Evolutionary conservation across 2,329 filamentous ascomycete genomes (phyloP).

Genomic region (Fusarium phyllophilum): DNA sequence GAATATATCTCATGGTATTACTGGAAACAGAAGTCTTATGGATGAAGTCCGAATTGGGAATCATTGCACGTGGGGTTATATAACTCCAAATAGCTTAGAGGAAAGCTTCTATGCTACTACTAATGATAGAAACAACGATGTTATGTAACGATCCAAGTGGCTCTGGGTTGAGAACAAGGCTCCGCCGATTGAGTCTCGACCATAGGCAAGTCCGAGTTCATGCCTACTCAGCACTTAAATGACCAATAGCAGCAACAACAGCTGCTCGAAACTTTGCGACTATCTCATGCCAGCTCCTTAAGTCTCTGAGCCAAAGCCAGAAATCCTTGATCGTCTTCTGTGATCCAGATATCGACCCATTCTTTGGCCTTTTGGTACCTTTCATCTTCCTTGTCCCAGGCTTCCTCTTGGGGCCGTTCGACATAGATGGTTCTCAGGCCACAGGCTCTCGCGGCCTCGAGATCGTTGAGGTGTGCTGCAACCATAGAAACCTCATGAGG

Average conservation of each 20-base stretch:
- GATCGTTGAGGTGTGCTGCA: slow-evolving; percentile 77
- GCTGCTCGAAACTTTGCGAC: neutral
- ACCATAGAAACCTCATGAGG: slow-evolving; percentile 77
- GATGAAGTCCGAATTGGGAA: neutral
- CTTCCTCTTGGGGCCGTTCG: slow-evolving; percentile 74
- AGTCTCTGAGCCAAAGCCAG: slow-evolving; percentile 45
- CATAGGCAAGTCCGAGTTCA: neutral
- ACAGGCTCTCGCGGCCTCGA: slow-evolving; percentile 70
- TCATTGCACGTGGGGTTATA: neutral
- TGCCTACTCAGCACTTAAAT: neutral
- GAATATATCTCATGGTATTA: neutral
- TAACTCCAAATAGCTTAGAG: neutral
- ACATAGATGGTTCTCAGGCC: slow-evolving; percentile 80
- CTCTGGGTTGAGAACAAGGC: neutral
- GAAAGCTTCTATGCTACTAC: neutral
- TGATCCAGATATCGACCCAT: slow-evolving; percentile 55
- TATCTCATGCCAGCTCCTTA: slow-evolving; percentile 24
- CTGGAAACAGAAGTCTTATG: neutral
- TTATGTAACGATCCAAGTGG: neutral
- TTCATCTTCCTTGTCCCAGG: slow-evolving; percentile 62
- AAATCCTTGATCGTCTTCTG: slow-evolving; percentile 47
- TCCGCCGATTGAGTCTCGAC: neutral
- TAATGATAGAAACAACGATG: neutral
- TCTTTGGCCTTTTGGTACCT: slow-evolving; percentile 61
- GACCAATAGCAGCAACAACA: neutral